A percentile compares a stretch with the other conserved stretches of the same genome.
Conservation (phyloP, 352 stramenopile genomes). For the Phytophthora ramorum region DNA sequence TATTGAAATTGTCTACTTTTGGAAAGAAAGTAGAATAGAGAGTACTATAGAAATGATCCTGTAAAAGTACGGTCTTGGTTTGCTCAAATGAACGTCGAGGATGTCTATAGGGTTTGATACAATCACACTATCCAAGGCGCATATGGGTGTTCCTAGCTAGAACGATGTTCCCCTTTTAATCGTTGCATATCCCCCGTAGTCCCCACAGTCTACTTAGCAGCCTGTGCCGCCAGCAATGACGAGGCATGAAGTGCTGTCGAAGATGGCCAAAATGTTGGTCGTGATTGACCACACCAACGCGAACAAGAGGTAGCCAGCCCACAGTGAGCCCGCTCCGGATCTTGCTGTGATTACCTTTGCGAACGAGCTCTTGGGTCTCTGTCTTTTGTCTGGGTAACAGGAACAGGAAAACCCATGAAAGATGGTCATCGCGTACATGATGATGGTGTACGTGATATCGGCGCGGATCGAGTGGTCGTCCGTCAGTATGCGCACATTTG, state of each 20-base stretch:
- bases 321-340: conserved; percentile 35
- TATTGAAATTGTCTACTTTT: too few species aligned
- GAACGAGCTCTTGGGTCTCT: conserved; percentile 36
- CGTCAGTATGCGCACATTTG: conserved; percentile 34
- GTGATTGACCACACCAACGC: conserved; percentile 42
- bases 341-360: conserved; percentile 37
- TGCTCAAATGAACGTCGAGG: neutral
- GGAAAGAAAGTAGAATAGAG: neutral
- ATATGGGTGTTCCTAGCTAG: too few species aligned
- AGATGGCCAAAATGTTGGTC: conserved; percentile 49
- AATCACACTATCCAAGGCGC: too few species aligned
- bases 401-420: conserved; percentile 40
- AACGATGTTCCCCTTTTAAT: too few species aligned
- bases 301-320: conserved; percentile 31
- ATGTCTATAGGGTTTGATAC: neutral
- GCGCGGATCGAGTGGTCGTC: conserved; percentile 40
- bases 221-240: conserved; percentile 42
- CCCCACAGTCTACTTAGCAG: conserved; percentile 40
- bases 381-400: conserved; percentile 44
- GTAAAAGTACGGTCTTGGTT: conserved; percentile 8
- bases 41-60: conserved; percentile 12
- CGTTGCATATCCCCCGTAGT: too few species aligned
- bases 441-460: conserved; percentile 45
- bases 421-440: conserved; percentile 43
- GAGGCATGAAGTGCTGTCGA: conserved; percentile 43